These are phyloP conservation scores for Aspergillus biplanus DNA, from an alignment of 495 filamentous ascomycete species.

Conservation along the genomic window DNA sequence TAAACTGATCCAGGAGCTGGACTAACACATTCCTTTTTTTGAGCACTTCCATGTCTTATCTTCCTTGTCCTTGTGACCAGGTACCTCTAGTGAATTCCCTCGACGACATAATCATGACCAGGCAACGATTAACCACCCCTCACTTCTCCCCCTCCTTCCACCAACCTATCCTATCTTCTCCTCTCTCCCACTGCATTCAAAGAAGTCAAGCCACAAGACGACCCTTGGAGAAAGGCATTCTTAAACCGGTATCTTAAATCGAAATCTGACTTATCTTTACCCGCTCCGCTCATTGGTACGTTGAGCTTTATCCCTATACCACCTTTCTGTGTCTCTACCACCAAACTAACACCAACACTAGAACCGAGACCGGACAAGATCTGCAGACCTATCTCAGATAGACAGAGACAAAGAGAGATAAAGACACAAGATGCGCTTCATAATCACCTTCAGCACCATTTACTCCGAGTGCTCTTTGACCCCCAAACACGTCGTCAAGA, in stretches of 20 bases:
- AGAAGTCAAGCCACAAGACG: neutral
- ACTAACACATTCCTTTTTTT: neutral
- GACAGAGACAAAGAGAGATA: neutral
- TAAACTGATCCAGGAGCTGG: neutral
- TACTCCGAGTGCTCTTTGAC: neutral
- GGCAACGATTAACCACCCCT: neutral
- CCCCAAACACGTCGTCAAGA: neutral
- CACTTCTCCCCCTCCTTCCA: neutral
- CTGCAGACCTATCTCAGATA: neutral
- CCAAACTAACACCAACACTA: too few species aligned
- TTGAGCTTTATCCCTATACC: too few species aligned
- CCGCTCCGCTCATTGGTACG: neutral
- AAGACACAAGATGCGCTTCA: neutral
- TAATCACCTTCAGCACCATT: neutral
- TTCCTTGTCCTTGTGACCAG: neutral
- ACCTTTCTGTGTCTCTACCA: too few species aligned
- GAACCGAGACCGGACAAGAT: too few species aligned
- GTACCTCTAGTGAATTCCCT: neutral
- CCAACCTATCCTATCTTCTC: neutral
- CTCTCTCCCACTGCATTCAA: neutral
- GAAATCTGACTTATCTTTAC: neutral
- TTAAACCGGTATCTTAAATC: too few species aligned
- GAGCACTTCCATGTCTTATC: neutral
- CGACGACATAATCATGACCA: constrained; percentile 2
- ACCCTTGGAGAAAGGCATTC: too few species aligned